Evolutionary conservation across 768 basidiomycete genomes (phyloP).

Genomic region (Psilocybe cubensis): DNA sequence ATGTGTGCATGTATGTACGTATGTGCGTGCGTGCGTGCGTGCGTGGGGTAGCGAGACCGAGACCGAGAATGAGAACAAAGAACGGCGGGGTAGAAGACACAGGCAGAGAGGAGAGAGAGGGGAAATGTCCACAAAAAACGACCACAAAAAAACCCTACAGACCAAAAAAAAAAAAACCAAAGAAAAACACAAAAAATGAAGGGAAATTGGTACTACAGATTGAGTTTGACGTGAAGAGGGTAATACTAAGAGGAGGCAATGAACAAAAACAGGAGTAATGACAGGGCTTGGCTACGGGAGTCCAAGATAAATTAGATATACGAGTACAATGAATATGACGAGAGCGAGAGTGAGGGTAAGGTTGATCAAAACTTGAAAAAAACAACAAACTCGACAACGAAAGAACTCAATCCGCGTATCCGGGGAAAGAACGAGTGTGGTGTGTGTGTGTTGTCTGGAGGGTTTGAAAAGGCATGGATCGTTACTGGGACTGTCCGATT

Average conservation of each 20-base stretch:
- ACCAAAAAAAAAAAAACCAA: constrained; percentile 1
- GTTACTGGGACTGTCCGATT: constrained; percentile 12
- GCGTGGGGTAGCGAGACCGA: too few relatives aligned
- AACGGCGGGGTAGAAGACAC: too few relatives aligned
- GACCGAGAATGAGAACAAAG: too few relatives aligned
- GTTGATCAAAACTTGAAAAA: neutral
- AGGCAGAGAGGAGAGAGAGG: neutral
- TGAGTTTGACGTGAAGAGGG: too few relatives aligned
- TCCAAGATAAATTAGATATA: neutral
- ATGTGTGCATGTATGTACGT: too few relatives aligned
- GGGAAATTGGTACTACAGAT: neutral
- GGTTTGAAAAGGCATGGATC: neutral
- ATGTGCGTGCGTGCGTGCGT: too few relatives aligned
- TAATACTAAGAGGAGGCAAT: too few relatives aligned
- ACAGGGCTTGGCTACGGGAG: neutral
- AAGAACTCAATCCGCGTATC: neutral
- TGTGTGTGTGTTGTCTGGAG: too few relatives aligned
- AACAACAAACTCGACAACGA: neutral
- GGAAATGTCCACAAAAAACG: constrained; percentile 6
- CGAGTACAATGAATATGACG: neutral
- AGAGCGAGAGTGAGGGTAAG: neutral
- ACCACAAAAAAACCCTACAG: constrained; percentile 3
- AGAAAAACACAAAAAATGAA: too few relatives aligned
- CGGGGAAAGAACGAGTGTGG: constrained; percentile 2
- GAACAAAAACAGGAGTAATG: neutral